Percentiles rank a stretch among this genome's conserved stretches.
Conservation (phyloP, 2,329 filamentous ascomycete species). For the Fusarium anguioides region DNA sequence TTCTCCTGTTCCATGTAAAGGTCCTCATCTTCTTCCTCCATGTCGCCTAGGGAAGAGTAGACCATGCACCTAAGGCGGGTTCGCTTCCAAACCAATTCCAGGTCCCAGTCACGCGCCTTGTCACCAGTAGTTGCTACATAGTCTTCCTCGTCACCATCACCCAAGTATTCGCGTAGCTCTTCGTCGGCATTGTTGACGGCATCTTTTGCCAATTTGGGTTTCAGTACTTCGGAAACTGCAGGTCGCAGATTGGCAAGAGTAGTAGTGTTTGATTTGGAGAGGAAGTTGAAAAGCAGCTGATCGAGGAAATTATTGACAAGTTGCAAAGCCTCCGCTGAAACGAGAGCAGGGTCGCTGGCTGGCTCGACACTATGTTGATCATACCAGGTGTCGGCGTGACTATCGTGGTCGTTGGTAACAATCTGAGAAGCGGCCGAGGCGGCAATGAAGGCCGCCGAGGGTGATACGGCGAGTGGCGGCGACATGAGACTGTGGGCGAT, state of each 20-base stretch:
- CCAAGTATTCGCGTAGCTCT: constrained; percentile 88
- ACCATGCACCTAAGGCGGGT: constrained; percentile 97
- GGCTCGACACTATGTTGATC: constrained; percentile 75
- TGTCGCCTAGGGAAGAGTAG: constrained; percentile 93
- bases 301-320: constrained; percentile 94
- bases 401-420: constrained; percentile 87
- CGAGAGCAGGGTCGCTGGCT: constrained; percentile 74
- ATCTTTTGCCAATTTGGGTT: constrained; percentile 87
- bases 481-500: constrained; percentile 69
- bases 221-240: constrained; percentile 87
- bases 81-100: constrained; percentile 94
- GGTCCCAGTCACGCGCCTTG: constrained; percentile 75
- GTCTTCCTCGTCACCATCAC: constrained; percentile 81
- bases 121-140: constrained; percentile 65
- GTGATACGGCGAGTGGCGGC: constrained; percentile 76
- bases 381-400: constrained; percentile 75
- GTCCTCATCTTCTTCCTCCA: constrained; percentile 98
- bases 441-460: constrained; percentile 88
- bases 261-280: constrained; percentile 83
- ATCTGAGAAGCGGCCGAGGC: constrained; percentile 89
- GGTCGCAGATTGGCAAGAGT: constrained; percentile 79
- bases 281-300: constrained; percentile 89
- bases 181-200: constrained; percentile 86
- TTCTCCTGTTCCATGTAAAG: constrained; percentile 85
- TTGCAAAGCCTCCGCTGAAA: constrained; percentile 77